Evolutionary conservation across 1,284 basidiomycete genomes (phyloP), one percentile per base, ranked within the genome.

Genomic region (Cutaneotrichosporon cyanovorans): DNA sequence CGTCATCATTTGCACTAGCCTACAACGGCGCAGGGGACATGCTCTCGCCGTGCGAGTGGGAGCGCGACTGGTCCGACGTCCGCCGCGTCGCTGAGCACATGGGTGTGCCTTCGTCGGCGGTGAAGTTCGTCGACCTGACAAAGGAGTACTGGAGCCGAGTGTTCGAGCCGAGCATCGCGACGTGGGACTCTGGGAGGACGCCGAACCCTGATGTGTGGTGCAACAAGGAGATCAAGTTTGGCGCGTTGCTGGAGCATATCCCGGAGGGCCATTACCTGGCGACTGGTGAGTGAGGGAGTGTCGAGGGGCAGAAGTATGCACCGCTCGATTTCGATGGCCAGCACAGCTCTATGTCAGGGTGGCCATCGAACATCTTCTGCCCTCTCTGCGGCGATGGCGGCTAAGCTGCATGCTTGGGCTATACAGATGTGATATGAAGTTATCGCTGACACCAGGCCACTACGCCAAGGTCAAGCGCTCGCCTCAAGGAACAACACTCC

Each of bases 191-290:
- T 1, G 90, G 89, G 0, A 65, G 76, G 16, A 92, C 87, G 0
- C 93, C 93, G 0, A 97, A 97, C 68, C 91, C 93, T 0, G 93
- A 97, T 63, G 83, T 97, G 1, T 83, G 81, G 75, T 97, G 93
- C 67, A 97, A 98, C 69, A 79, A 76, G 87, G 85, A 93, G 66
- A 87, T 97, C 65, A 96, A 97, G 68, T 97, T 97, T 57, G 89
- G 89, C 3, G 84, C 85, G 0, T 74, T 98, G 14, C 73, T 92
- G 40, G 79, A 87, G 48, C 75, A 73, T 46, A 72, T 89, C 8
- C 45, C 56, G 14, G 38, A 66, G 63, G 25, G 63, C 59, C 33
- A 65, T 63, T 87, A 82, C 80, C 74, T 93, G 35, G 91, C 89
- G 7, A 92, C 89, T 4, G 85, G 86, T 84, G 61, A 23, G 57